Evolutionary conservation across 495 filamentous ascomycete genomes (phyloP).

Genomic region (Annulohypoxylon stygium): DNA sequence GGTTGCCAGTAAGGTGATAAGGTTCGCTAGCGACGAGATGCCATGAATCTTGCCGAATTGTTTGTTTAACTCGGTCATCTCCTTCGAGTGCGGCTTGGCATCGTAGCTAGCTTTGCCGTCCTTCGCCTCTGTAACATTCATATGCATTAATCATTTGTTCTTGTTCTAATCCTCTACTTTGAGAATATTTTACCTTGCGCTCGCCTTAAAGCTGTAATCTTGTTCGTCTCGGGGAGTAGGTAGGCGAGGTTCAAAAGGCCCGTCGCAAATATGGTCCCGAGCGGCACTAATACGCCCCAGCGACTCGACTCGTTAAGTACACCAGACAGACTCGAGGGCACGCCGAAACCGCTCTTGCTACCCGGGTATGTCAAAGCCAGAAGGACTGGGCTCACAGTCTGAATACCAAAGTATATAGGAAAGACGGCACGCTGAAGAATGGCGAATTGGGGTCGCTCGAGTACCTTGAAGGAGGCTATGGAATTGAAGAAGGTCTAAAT

Average conservation of each 20-base stretch:
- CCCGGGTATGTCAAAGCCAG: conserved; percentile 85
- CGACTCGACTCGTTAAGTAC: conserved; percentile 68
- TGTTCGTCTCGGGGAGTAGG: conserved; percentile 78
- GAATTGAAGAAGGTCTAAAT: conserved; percentile 82
- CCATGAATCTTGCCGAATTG: conserved; percentile 84
- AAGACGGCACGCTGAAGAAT: conserved; percentile 82
- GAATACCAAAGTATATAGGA: conserved; percentile 87
- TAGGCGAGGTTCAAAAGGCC: conserved; percentile 74
- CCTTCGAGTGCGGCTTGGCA: conserved; percentile 76
- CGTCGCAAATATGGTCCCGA: conserved; percentile 72
- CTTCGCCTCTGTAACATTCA: conserved; percentile 53
- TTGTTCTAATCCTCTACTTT: background rate
- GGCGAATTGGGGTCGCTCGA: conserved; percentile 84
- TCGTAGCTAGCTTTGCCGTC: conserved; percentile 91
- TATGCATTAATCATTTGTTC: conserved; percentile 29
- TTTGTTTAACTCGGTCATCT: conserved; percentile 86
- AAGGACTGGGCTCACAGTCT: conserved; percentile 77
- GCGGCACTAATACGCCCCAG: conserved; percentile 71
- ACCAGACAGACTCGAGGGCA: conserved; percentile 63
- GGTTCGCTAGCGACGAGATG: conserved; percentile 77
- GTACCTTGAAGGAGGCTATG: conserved; percentile 76
- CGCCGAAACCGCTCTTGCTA: conserved; percentile 51
- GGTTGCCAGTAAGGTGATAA: conserved; percentile 74
- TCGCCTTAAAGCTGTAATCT: conserved; percentile 79
- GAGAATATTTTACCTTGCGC: conserved; percentile 70